phyloP scores from a whole-genome alignment of 495 filamentous ascomycete genomes.

The Penicillium salamii region DNA sequence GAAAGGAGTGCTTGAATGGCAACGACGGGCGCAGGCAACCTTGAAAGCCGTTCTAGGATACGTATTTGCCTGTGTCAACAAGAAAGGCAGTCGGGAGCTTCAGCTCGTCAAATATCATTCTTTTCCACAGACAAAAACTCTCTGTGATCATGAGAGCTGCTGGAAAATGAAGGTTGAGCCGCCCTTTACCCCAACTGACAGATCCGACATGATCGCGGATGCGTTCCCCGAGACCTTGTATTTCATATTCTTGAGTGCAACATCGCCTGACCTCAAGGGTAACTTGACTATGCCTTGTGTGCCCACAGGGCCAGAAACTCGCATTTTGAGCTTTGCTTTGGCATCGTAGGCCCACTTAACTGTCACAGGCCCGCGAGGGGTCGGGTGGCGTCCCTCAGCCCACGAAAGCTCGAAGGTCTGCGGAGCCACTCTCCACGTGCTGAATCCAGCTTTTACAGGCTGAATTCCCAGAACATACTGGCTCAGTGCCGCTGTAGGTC shows the following conservation, averaged over 20 bases:
- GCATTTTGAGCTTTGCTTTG: background rate
- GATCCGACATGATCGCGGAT: background rate
- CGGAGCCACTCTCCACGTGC: slow-evolving; percentile 8
- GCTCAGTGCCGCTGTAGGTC: slow-evolving; percentile 14
- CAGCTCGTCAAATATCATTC: too few relatives aligned
- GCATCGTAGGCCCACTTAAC: background rate
- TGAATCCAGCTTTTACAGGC: slow-evolving; percentile 6
- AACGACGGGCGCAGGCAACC: too few relatives aligned
- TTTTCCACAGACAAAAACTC: too few relatives aligned
- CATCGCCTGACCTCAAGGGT: too few relatives aligned
- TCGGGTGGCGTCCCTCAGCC: slow-evolving; percentile 10
- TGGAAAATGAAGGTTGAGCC: background rate
- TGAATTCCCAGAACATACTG: slow-evolving; percentile 12
- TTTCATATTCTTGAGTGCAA: background rate
- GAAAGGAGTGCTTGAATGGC: too few relatives aligned
- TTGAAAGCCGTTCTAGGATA: too few relatives aligned
- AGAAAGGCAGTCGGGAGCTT: too few relatives aligned
- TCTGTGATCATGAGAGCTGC: background rate
- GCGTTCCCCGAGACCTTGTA: background rate
- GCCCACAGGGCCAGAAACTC: too few relatives aligned
- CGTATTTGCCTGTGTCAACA: too few relatives aligned
- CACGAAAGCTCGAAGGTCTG: slow-evolving; percentile 12
- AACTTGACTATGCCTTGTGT: too few relatives aligned
- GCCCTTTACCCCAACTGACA: background rate
- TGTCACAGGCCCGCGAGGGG: slow-evolving; percentile 7